Evolutionary conservation across 2,329 filamentous ascomycete species (phyloP), one percentile per base, ranked within the genome.

Genomic region (Colletotrichum godetiae): DNA sequence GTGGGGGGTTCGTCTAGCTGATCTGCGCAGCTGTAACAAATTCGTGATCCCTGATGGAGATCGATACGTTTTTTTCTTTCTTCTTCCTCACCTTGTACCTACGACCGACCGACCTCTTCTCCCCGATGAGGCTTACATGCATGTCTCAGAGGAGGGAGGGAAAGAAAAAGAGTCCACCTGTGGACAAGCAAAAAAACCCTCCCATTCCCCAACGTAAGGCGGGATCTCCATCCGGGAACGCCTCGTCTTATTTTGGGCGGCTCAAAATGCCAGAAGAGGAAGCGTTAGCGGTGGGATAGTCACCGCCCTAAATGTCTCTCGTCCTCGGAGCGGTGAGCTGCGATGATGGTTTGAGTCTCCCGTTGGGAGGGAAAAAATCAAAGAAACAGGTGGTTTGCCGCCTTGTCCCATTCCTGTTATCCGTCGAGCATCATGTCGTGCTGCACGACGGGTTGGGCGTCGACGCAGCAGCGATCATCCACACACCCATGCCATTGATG

Each of bases 41-140:
- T 35, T 19, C 22, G 24, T 46, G 58, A 64, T 69, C 66, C 70
- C 66, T 69, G 70, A 59, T 15, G 70, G 42, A 69, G 70, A 69
- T 72, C 66, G 53, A 29, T 72, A 42, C 24, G 24, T 42, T 46
- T 59, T 13, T 42, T 58, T 68, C 58, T 42, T 58, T 68, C 58
- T 58, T 24, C n/a, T 42, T 62, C 13, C 52, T 13, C 22, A 19
- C 22, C 19, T 15, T 31, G 8, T 49, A 22, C 42, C 19, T 19
- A 49, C 8, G 19, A 49, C 42, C 19, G 42, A 49, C 19, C n/a
- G 46, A 19, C 10, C 33, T 15, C 8, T 19, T 15, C 24, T 42
- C 53, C 24, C 53, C 33, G 68, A 49, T 10, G 53, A 69, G 66
- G 53, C 59, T 31, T 46, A 31, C 62, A n/a, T 58, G 13, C 8